phyloP scores from a whole-genome alignment of 2,329 filamentous ascomycete species.

The Claviceps sorghi region DNA sequence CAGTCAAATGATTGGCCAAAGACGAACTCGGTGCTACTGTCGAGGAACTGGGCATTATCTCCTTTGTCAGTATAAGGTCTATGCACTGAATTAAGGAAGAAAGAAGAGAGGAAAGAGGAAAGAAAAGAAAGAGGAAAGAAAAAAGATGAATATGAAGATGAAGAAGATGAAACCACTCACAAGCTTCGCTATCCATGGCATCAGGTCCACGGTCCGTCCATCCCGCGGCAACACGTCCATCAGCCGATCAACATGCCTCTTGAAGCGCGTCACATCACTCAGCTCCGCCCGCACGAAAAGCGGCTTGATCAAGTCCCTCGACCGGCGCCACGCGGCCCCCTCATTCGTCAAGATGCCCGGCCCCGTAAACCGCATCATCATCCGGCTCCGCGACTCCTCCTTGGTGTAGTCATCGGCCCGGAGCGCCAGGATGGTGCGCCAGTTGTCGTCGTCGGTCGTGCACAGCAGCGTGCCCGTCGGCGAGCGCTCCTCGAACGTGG shows the following conservation, averaged over 20 bases:
- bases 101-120: background rate
- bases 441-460: slow-evolving; percentile 2
- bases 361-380: background rate
- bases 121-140: background rate
- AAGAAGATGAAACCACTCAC: background rate
- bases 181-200: background rate
- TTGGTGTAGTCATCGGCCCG: slow-evolving; percentile 1
- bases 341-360: slow-evolving; percentile 2
- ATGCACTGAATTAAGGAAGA: too few relatives aligned
- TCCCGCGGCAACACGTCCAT: background rate
- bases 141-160: too few relatives aligned
- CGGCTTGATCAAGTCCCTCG: background rate
- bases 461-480: background rate
- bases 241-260: slow-evolving; percentile 3
- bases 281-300: slow-evolving; percentile 1
- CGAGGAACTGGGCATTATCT: slow-evolving; percentile 4
- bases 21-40: slow-evolving; percentile 2
- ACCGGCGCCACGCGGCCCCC: background rate
- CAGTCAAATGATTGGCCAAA: slow-evolving; percentile 3
- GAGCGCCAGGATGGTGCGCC: background rate
- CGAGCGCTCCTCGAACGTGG: slow-evolving; percentile 3
- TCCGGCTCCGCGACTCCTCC: background rate
- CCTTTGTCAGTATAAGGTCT: too few relatives aligned
- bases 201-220: background rate
- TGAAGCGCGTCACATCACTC: background rate